phyloP scores from a whole-genome alignment of 148 eudicot species.

The Drosera capensis region DNA sequence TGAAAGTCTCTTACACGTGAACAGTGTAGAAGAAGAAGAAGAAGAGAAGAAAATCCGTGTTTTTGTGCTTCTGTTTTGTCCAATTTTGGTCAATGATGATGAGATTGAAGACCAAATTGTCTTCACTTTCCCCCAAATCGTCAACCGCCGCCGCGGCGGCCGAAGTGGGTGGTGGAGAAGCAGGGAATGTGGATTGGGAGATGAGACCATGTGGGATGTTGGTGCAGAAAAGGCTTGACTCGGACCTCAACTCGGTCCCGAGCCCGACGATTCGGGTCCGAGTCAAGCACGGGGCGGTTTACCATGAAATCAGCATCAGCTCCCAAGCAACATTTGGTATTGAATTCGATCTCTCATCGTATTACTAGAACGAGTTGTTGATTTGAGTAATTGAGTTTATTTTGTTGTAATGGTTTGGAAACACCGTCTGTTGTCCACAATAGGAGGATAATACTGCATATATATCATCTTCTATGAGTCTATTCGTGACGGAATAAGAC shows the following conservation, averaged over 20 bases:
- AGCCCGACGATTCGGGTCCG: conserved; percentile 58
- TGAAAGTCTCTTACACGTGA: background rate
- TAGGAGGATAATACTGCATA: too few relatives aligned
- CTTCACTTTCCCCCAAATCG: conserved; percentile 23
- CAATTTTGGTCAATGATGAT: conserved; percentile 49
- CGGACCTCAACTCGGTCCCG: conserved; percentile 33
- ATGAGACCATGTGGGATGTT: conserved; percentile 83
- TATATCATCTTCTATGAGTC: too few relatives aligned
- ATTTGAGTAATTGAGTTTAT: background rate
- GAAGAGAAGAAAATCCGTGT: too few relatives aligned
- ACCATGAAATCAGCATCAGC: conserved; percentile 59
- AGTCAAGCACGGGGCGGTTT: conserved; percentile 53
- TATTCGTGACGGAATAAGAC: too few relatives aligned
- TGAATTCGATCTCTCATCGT: background rate
- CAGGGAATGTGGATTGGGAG: conserved; percentile 49
- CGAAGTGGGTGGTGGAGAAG: conserved; percentile 6
- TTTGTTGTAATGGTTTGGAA: background rate
- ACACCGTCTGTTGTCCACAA: too few relatives aligned
- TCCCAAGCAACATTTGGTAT: conserved; percentile 76
- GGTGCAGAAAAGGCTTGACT: conserved; percentile 60
- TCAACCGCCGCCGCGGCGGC: conserved; percentile 9
- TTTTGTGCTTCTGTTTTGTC: too few relatives aligned
- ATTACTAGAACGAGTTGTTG: background rate
- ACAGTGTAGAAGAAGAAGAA: background rate
- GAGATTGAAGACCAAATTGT: conserved; percentile 53